Conservation (phyloP, 306 rosid species). For the Pueraria montana region DNA sequence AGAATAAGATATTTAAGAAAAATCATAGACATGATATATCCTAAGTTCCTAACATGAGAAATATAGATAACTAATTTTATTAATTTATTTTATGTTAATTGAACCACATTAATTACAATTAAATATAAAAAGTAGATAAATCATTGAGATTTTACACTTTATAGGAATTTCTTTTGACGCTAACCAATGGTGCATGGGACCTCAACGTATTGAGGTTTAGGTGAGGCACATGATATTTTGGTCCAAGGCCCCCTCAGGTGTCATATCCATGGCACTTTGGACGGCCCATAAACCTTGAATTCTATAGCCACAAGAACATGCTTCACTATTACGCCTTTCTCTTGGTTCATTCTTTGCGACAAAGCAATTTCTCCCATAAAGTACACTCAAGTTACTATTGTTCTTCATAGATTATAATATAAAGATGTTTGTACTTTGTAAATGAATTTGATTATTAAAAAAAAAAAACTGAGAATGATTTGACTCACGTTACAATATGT, state of each 20-base stretch:
- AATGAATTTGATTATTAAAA: neutral
- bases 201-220: neutral
- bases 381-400: neutral
- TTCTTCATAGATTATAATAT: neutral
- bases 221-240: constrained; percentile 6
- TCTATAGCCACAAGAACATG: constrained; percentile 17
- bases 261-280: constrained; percentile 26
- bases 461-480: neutral
- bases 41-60: neutral
- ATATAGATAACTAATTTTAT: neutral
- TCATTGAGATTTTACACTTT: neutral
- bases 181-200: constrained; percentile 20
- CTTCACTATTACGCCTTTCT: constrained; percentile 25
- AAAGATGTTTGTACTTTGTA: neutral
- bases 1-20: too few species aligned
- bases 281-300: constrained; percentile 7
- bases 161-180: constrained; percentile 1
- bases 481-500: neutral
- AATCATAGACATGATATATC: neutral
- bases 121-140: neutral
- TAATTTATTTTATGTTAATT: neutral
- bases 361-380: constrained; percentile 37
- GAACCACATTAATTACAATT: neutral
- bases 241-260: neutral
- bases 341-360: constrained; percentile 22